Evolutionary conservation across 2,329 filamentous ascomycete genomes (phyloP).

Genomic region (Venturia aucupariae): DNA sequence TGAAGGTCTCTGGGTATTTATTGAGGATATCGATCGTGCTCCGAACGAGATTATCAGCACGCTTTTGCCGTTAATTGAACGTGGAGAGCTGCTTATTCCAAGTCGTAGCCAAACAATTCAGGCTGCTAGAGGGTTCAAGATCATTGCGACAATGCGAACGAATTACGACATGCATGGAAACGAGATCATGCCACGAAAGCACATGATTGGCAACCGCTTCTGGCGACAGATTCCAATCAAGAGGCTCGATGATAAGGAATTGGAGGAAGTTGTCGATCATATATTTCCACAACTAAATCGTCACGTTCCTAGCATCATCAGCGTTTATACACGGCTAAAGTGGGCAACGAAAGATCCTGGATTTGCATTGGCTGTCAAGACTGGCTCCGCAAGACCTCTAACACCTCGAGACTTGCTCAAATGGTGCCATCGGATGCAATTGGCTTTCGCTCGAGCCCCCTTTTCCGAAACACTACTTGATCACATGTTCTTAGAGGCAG

Average conservation of each 20-base stretch:
- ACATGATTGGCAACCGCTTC: slow-evolving; percentile 72
- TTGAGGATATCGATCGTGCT: slow-evolving; percentile 92
- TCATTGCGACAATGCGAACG: slow-evolving; percentile 85
- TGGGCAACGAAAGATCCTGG: slow-evolving; percentile 32
- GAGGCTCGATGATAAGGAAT: slow-evolving; percentile 57
- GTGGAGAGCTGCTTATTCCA: slow-evolving; percentile 81
- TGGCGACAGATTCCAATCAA: slow-evolving; percentile 72
- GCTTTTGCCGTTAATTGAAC: slow-evolving; percentile 83
- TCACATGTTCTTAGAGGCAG: slow-evolving; percentile 84
- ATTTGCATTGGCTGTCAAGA: slow-evolving; percentile 42
- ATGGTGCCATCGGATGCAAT: slow-evolving; percentile 71
- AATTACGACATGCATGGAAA: slow-evolving; percentile 49
- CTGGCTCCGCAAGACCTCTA: slow-evolving; percentile 49
- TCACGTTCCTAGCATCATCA: slow-evolving; percentile 47
- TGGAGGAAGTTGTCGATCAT: slow-evolving; percentile 62
- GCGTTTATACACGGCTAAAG: slow-evolving; percentile 41
- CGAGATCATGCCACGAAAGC: slow-evolving; percentile 57
- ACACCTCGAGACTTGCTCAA: slow-evolving; percentile 78
- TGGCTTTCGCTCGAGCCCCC: slow-evolving; percentile 52
- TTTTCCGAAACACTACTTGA: slow-evolving; percentile 64
- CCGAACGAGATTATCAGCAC: slow-evolving; percentile 93
- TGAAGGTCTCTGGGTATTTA: slow-evolving; percentile 92
- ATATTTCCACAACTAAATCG: slow-evolving; percentile 61
- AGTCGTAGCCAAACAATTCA: slow-evolving; percentile 78
- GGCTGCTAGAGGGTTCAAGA: slow-evolving; percentile 75